Evolutionary conservation across 2,329 filamentous ascomycete genomes (phyloP), one percentile per base, ranked within the genome.

Genomic region (Penicillium sp.): DNA sequence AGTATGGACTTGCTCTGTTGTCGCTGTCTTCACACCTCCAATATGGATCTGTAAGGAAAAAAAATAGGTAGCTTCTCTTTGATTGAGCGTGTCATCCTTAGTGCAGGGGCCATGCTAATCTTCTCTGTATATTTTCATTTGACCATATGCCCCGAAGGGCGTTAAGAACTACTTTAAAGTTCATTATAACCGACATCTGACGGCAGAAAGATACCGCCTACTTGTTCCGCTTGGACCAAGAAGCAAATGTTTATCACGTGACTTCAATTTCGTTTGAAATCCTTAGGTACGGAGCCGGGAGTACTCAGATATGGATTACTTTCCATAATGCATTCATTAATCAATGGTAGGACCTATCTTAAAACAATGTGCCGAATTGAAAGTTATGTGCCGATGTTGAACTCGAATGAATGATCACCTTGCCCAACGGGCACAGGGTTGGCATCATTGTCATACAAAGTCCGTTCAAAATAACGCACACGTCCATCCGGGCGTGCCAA

Each of bases 1-100:
- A 11, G 6, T 11, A 16, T 25, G 3, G 9, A 19, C 2, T 6
- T 22, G 19, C 19, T 3, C 4, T n/a, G 3, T 9, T 18, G 4
- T 11, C 19, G 5, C 5, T 11, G 16, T 8, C 33, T 4, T 35
- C 33, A 9, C 27, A 57, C 53, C 52, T 56, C 47, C 52, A 58
- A 27, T n/a, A 47, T 14, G 5, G 33, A 38, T 39, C 46, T 48
- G 57, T 56, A 49, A 49, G 39, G 12, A 50, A 83, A 85, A 84
- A 85, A 83, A 81, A 82, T 75, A 77, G 77, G 77, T 78, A 81
- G 82, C 79, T 81, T 84, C 83, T 86, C 84, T 87, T 86, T 86
- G 82, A 82, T 83, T 82, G 78, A 86, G 83, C 84, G 85, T 90
- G 87, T 91, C 88, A 92, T 91, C 88, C 88, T 92, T 92, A 91